These are phyloP conservation scores for Kwoniella pini DNA, from an alignment of 768 basidiomycete species.

Conservation along the genomic window DNA sequence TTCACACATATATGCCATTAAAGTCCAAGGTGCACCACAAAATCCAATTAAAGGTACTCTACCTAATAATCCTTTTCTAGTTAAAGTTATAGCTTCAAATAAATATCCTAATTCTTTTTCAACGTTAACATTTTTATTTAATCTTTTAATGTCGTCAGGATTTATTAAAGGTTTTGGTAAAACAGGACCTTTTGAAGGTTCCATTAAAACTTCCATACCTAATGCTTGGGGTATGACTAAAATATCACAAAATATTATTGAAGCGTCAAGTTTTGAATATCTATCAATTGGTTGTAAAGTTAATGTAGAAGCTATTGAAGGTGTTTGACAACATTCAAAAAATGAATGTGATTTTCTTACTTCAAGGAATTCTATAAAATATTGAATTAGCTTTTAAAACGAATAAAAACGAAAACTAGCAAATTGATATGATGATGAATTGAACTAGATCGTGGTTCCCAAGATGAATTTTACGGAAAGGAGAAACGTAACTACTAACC, in stretches of 20 bases:
- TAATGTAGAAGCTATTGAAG: constrained; percentile 81
- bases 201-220: constrained; percentile 85
- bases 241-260: constrained; percentile 98
- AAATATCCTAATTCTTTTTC: constrained; percentile 81
- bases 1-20: constrained; percentile 98
- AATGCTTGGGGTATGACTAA: constrained; percentile 96
- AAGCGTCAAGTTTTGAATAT: constrained; percentile 83
- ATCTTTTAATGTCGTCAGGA: constrained; percentile 69
- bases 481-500: constrained; percentile 54
- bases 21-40: constrained; percentile 96
- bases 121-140: constrained; percentile 70
- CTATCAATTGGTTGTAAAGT: constrained; percentile 92
- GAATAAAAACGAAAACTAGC: too few species aligned
- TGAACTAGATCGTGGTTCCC: too few species aligned
- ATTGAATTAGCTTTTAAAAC: too few species aligned
- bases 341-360: constrained; percentile 85
- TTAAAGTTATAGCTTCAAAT: constrained; percentile 84
- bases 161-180: constrained; percentile 83
- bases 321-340: constrained; percentile 91
- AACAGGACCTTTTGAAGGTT: constrained; percentile 71
- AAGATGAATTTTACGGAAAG: too few species aligned
- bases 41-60: constrained; percentile 96
- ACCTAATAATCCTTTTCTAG: constrained; percentile 75
- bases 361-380: constrained; percentile 76
- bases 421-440: too few species aligned